A percentile compares a stretch with the other conserved stretches of the same genome.
Evolutionary conservation across 2,329 filamentous ascomycete species (phyloP).

Genomic region (Raffaelea deltoideospora): DNA sequence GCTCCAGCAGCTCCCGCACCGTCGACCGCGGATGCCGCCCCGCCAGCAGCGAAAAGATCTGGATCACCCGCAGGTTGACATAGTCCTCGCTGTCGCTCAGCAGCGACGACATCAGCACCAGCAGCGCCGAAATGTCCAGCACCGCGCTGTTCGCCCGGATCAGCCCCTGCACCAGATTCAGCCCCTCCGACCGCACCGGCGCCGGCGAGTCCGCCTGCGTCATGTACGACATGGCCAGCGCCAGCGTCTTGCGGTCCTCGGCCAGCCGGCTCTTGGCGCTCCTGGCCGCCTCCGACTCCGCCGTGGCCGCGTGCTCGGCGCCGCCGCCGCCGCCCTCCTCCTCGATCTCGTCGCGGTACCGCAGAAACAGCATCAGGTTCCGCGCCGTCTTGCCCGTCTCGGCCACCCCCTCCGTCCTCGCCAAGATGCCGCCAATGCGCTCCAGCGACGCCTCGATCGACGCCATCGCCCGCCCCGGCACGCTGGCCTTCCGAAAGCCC

Average conservation of each 20-base stretch:
- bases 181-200: slow-evolving; percentile 50
- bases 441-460: slow-evolving; percentile 34
- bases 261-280: slow-evolving; percentile 31
- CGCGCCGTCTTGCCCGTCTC: slow-evolving; percentile 33
- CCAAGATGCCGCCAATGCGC: slow-evolving; percentile 19
- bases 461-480: slow-evolving; percentile 24
- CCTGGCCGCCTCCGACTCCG: no score
- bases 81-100: slow-evolving; percentile 55
- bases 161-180: slow-evolving; percentile 43
- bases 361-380: slow-evolving; percentile 40
- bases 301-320: slow-evolving; percentile 15
- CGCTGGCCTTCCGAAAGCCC: slow-evolving; percentile 34
- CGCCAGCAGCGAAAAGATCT: slow-evolving; percentile 47
- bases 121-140: slow-evolving; percentile 49
- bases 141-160: slow-evolving; percentile 39
- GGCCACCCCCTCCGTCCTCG: slow-evolving; percentile 11
- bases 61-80: slow-evolving; percentile 53
- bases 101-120: slow-evolving; percentile 48
- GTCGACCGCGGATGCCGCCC: slow-evolving; percentile 47
- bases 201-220: slow-evolving; percentile 45
- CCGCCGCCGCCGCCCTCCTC: slow-evolving; percentile 16
- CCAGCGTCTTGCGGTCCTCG: slow-evolving; percentile 48
- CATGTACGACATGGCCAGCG: slow-evolving; percentile 48
- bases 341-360: slow-evolving; percentile 38
- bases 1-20: slow-evolving; percentile 46